Evolutionary conservation across 2,329 filamentous ascomycete species (phyloP).

Genomic region (Talaromyces sp.): DNA sequence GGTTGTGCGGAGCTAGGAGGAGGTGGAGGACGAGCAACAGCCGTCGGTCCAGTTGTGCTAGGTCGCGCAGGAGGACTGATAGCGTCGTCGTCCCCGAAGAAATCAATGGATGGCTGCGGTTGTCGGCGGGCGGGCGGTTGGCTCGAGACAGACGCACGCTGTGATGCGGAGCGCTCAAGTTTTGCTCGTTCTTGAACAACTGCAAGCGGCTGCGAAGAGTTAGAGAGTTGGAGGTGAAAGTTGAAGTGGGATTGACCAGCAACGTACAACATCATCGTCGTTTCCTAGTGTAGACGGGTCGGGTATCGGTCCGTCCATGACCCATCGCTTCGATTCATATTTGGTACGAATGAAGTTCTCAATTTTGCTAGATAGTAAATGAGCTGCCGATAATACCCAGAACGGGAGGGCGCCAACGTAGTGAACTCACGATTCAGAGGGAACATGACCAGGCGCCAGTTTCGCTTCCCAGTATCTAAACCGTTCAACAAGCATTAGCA

Average conservation of each 20-base stretch:
- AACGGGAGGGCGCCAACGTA: too few species aligned
- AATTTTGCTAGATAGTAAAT: conserved; percentile 61
- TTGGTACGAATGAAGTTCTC: conserved; percentile 99
- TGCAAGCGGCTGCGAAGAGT: conserved; percentile 51
- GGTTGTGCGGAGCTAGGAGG: conserved; percentile 46
- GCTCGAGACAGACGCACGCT: conserved; percentile 39
- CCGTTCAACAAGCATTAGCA: conserved; percentile 2
- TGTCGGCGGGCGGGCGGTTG: conserved; percentile 42
- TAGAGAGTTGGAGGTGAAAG: background rate
- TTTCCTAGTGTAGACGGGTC: conserved; percentile 86
- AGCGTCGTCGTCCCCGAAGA: conserved; percentile 69
- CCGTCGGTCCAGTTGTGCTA: conserved; percentile 64
- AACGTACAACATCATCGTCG: conserved; percentile 72
- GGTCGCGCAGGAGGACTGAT: conserved; percentile 62
- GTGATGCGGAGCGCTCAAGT: conserved; percentile 55
- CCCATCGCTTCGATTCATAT: conserved; percentile 97
- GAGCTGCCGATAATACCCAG: conserved; percentile 3
- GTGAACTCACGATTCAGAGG: conserved; percentile 67
- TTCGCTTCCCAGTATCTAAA: conserved; percentile 88
- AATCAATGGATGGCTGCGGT: conserved; percentile 58
- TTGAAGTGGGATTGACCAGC: background rate
- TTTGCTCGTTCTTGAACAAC: conserved; percentile 67
- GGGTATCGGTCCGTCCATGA: conserved; percentile 95
- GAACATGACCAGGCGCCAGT: conserved; percentile 81
- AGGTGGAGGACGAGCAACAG: conserved; percentile 56